Base-by-base conservation (phyloP, 768 basidiomycete species). In the Tephrocybe sp. region DNA sequence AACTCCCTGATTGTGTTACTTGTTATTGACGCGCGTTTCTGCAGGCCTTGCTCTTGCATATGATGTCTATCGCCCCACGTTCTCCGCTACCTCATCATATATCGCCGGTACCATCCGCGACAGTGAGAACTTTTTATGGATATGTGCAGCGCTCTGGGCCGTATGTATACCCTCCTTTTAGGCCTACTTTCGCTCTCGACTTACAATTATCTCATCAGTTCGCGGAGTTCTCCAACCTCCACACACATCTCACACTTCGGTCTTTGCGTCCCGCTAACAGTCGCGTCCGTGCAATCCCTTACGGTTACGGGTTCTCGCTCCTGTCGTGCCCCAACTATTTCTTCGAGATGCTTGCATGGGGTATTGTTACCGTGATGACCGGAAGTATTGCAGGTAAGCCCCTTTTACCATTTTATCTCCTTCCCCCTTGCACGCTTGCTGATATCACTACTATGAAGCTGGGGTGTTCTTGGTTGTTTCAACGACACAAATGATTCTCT, bases 241-340 rank as follows among this genome's bases (percentile, higher is more conserved):
- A 76, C 49, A 84, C 87, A 4, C 97, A 99, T 63, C 60, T 94
- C 49, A 91, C 80, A 12, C 77, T 97, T 16, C 86, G 92, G 42
- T 74, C 78, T 33, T 82, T 99, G 38, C 89, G 97, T 18, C 92
- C 95, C 0, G 71, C 78, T 19, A 91, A 90, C 13, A 79, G 85
- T 5, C 84, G 80, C 50, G 80, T 76, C 47, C 86, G 95, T 41
- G 85, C 78, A n/a, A 86, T 97, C 57, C 97, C 97, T 0, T 69
- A 74, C n/a, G 95, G 97, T 21, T 95, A 93, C 56, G 94, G 94
- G 5, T 99, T 97, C 71, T 74, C 82, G 46, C 69, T 80, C n/a
- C 78, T 94, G 33, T 88, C 91, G 5, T 88, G 80, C 73, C 92
- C 95, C 13, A 97, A 99, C 67, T 99, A 99, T 71, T 84, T 90